A percentile compares a stretch with the other conserved stretches of the same genome.
These are phyloP conservation scores for Ganoderma resinaceum DNA, from an alignment of 1,284 basidiomycete species.

Conservation along the genomic window DNA sequence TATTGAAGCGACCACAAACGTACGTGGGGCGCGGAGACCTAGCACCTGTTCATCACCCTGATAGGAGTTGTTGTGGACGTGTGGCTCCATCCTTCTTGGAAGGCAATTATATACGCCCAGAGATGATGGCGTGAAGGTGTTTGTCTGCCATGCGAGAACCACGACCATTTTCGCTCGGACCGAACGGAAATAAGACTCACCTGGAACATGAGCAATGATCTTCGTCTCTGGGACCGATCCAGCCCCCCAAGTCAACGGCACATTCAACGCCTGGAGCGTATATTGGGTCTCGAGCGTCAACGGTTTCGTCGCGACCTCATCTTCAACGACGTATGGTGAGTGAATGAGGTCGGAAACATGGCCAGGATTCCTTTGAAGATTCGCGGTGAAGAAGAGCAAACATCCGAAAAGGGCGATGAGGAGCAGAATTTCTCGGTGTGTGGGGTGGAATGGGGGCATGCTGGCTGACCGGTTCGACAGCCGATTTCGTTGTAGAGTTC, in stretches of 20 bases:
- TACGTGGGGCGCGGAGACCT: too few relatives aligned
- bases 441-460: conserved; percentile 39
- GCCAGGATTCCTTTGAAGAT: conserved; percentile 26
- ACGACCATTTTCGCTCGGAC: not conserved
- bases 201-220: conserved; percentile 68
- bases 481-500: not conserved
- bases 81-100: too few relatives aligned
- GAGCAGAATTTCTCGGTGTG: conserved; percentile 55
- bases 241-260: conserved; percentile 41
- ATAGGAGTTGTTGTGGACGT: too few relatives aligned
- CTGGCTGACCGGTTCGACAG: not conserved
- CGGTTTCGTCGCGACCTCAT: conserved; percentile 23
- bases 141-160: not conserved
- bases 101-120: not conserved
- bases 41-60: too few relatives aligned
- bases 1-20: too few relatives aligned
- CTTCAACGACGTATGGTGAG: conserved; percentile 30
- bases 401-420: conserved; percentile 53
- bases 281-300: conserved; percentile 39
- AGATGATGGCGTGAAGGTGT: not conserved
- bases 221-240: conserved; percentile 61
- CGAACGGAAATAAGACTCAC: conserved; percentile 41
- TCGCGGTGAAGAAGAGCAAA: conserved; percentile 50
- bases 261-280: conserved; percentile 36
- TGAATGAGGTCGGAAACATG: conserved; percentile 32